phyloP scores from a whole-genome alignment of 345 rosid genomes.

The Mercurialis annua region DNA sequence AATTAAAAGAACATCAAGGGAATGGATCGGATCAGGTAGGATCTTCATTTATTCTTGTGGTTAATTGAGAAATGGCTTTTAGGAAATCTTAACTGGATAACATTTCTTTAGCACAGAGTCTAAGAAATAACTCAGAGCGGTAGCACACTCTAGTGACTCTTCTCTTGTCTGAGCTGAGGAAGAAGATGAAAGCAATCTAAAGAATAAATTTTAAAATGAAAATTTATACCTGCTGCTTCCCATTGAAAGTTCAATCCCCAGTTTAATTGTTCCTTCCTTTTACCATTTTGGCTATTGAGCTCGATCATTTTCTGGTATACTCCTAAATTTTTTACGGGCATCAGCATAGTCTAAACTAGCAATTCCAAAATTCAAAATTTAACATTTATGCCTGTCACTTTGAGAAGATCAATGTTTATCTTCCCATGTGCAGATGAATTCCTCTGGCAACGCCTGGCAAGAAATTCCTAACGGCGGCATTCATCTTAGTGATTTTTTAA shows the following conservation, averaged over 20 bases:
- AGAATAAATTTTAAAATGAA: not conserved
- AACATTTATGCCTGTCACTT: too few relatives aligned
- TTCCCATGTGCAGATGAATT: slow-evolving; percentile 22
- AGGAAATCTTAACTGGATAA: not conserved
- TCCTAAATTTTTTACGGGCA: not conserved
- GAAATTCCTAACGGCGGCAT: slow-evolving; percentile 29
- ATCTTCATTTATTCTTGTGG: not conserved
- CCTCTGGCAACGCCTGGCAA: slow-evolving; percentile 28
- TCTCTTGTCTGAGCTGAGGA: not conserved
- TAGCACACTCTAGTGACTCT: not conserved
- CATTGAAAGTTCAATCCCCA: not conserved
- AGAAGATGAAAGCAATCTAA: not conserved
- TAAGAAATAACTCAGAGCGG: not conserved
- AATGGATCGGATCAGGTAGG: slow-evolving; percentile 52
- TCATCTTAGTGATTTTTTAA: slow-evolving; percentile 29
- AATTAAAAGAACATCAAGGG: slow-evolving; percentile 51
- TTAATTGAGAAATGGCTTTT: slow-evolving; percentile 4
- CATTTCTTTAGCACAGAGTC: not conserved
- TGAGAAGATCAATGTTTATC: not conserved
- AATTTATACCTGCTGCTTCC: not conserved
- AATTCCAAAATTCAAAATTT: not conserved
- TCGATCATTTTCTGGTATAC: not conserved
- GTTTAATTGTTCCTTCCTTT: not conserved
- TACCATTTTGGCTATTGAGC: not conserved
- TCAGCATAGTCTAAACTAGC: not conserved